These are phyloP conservation scores for Quercus bicolor DNA, from an alignment of 306 rosid species.

Conservation along the genomic window DNA sequence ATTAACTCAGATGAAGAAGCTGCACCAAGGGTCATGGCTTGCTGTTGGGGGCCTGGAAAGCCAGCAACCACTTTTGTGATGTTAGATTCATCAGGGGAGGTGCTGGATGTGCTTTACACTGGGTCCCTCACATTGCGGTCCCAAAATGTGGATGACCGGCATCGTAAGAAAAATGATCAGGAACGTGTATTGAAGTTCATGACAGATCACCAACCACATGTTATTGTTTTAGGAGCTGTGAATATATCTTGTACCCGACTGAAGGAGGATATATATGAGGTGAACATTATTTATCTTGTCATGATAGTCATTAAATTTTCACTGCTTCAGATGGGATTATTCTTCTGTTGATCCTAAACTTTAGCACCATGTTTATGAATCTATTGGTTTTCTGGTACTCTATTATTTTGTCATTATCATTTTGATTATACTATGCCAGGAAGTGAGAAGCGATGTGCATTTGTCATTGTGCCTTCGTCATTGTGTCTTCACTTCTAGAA, in stretches of 20 bases:
- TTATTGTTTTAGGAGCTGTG: constrained; percentile 90
- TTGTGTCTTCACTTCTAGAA: not conserved
- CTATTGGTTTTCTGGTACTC: not conserved
- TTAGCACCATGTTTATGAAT: not conserved
- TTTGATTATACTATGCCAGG: not conserved
- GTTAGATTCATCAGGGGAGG: constrained; percentile 95
- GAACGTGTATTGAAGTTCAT: constrained; percentile 92
- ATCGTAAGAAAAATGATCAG: constrained; percentile 87
- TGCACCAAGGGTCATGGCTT: constrained; percentile 97
- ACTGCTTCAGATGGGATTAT: not conserved
- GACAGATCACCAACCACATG: constrained; percentile 99
- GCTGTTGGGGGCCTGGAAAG: constrained; percentile 99
- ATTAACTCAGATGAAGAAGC: constrained; percentile 80
- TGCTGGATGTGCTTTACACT: constrained; percentile 84
- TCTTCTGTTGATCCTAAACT: not conserved
- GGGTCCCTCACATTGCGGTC: constrained; percentile 85
- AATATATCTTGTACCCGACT: constrained; percentile 85
- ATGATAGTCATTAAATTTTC: not conserved
- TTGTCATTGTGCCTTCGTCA: not conserved
- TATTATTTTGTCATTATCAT: not conserved
- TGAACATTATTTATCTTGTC: constrained; percentile 29
- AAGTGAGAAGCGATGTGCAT: not conserved
- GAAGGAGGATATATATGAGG: constrained; percentile 97
- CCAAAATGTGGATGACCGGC: constrained; percentile 77
- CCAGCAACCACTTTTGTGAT: constrained; percentile 94